Evolutionary conservation across 1,284 basidiomycete genomes (phyloP).

Genomic region (Somion occarium): DNA sequence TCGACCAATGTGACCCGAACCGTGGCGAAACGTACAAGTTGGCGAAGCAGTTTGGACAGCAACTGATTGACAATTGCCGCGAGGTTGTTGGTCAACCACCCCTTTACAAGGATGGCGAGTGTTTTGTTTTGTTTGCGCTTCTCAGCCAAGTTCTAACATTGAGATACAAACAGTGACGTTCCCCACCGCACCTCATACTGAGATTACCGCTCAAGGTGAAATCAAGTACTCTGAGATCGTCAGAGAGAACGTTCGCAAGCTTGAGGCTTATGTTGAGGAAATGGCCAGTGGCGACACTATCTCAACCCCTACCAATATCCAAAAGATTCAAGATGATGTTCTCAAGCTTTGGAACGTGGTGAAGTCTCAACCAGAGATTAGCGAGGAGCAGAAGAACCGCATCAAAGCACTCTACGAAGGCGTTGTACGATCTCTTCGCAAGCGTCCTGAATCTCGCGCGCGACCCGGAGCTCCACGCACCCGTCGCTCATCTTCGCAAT

Average conservation of each 20-base stretch:
- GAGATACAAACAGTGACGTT: constrained; percentile 88
- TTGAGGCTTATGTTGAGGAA: constrained; percentile 97
- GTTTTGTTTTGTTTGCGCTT: too few relatives aligned
- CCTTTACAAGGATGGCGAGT: constrained; percentile 87
- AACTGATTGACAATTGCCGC: constrained; percentile 91
- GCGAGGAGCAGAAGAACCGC: constrained; percentile 93
- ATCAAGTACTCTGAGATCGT: constrained; percentile 94
- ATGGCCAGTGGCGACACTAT: constrained; percentile 95
- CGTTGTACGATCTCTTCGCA: constrained; percentile 80
- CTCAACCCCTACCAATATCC: constrained; percentile 80
- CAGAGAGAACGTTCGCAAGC: constrained; percentile 92
- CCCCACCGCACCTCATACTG: constrained; percentile 95
- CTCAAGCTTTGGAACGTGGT: constrained; percentile 96
- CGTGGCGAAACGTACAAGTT: constrained; percentile 91
- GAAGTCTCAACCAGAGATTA: constrained; percentile 95
- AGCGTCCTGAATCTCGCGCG: constrained; percentile 52
- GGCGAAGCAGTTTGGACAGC: constrained; percentile 95
- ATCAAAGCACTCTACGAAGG: constrained; percentile 97
- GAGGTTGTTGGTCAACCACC: constrained; percentile 83
- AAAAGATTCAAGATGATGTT: constrained; percentile 96
- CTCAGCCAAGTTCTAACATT: too few relatives aligned
- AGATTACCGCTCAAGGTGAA: constrained; percentile 90
- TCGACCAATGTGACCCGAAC: constrained; percentile 77
- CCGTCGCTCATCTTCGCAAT: constrained; percentile 89
- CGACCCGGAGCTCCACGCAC: constrained; percentile 55